Evolutionary conservation across 768 basidiomycete genomes (phyloP), one percentile per base, ranked within the genome.

Genomic region (Kondoa malvinella): DNA sequence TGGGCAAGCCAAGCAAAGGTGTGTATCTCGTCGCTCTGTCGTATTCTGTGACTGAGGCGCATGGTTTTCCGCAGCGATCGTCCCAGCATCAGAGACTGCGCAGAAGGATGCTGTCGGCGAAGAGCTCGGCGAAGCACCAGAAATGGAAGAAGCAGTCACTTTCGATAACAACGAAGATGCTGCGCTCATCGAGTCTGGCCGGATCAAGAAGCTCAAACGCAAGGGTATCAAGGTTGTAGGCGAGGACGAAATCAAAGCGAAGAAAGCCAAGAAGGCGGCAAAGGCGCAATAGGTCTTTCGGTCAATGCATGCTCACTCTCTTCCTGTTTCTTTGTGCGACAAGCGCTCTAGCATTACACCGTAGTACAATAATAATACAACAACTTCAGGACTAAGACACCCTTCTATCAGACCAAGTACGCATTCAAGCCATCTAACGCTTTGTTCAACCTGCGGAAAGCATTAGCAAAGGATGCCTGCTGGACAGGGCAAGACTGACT

Each of bases 161-260:
- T 92, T 92, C 74, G 82, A 89, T 76, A 83, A 83, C 0, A 86
- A 84, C 12, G 89, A 87, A 75, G 90, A 92, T 77, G 79, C 78
- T 71, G 81, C 81, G 16, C 86, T 87, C 73, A 84, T 96, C 68
- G 81, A 88, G 78, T 87, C 86, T 78, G 82, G 84, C 1, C 87
- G 85, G 77, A 78, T 78, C 69, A 75, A 77, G 30, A 74, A 78
- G 34, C 74, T 80, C 69, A 80, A 80, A 75, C 76, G 76, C 56
- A 80, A 80, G 71, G 80, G 80, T 14, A 77, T 80, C 75, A 75
- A 76, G 65, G 66, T 73, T 17, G 67, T 69, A 4, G 30, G 27
- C 27, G 58, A 50, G 40, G 40, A 50, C 12, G 21, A 8, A 8
- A 50, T 50, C 40, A 50, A 50, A 21, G 40, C 40, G 40, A 50